phyloP scores from a whole-genome alignment of 768 basidiomycete genomes.

The Trametes cingulata region DNA sequence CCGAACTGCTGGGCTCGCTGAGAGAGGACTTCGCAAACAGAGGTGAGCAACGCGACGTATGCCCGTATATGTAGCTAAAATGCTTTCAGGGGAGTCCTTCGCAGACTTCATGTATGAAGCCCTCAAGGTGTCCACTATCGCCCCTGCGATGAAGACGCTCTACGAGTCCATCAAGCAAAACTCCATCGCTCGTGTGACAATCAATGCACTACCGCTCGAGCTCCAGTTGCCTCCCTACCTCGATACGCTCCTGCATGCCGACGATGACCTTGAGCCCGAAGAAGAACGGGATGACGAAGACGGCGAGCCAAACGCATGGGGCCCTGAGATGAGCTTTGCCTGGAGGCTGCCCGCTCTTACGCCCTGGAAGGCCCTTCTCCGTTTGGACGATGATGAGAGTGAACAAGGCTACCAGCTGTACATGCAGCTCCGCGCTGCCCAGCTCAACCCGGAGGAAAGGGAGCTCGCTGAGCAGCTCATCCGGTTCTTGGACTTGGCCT shows the following conservation, averaged over 20 bases:
- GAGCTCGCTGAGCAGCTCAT: slow-evolving; percentile 69
- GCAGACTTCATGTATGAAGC: slow-evolving; percentile 57
- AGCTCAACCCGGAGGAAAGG: slow-evolving; percentile 64
- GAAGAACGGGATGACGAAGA: slow-evolving; percentile 44
- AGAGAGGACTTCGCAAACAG: slow-evolving; percentile 70
- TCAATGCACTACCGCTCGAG: slow-evolving; percentile 80
- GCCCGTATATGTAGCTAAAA: background rate
- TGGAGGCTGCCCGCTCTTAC: slow-evolving; percentile 73
- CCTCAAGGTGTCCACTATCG: slow-evolving; percentile 67
- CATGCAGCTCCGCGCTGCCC: slow-evolving; percentile 57
- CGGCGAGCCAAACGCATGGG: slow-evolving; percentile 55
- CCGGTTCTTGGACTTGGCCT: slow-evolving; percentile 72
- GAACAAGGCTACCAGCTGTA: slow-evolving; percentile 60
- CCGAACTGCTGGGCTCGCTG: slow-evolving; percentile 65
- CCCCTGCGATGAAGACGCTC: slow-evolving; percentile 74
- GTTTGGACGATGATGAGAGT: slow-evolving; percentile 59
- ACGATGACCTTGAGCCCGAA: slow-evolving; percentile 54
- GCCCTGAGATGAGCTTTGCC: slow-evolving; percentile 65
- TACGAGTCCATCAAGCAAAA: slow-evolving; percentile 79
- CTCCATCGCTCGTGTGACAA: slow-evolving; percentile 73
- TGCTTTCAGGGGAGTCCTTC: slow-evolving; percentile 51
- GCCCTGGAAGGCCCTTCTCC: slow-evolving; percentile 91
- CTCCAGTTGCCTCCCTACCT: slow-evolving; percentile 85
- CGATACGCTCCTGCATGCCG: slow-evolving; percentile 66
- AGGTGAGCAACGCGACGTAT: slow-evolving; percentile 43